Evolutionary conservation across 495 filamentous ascomycete species (phyloP).

Genomic region (Hypoxylon intermedium): DNA sequence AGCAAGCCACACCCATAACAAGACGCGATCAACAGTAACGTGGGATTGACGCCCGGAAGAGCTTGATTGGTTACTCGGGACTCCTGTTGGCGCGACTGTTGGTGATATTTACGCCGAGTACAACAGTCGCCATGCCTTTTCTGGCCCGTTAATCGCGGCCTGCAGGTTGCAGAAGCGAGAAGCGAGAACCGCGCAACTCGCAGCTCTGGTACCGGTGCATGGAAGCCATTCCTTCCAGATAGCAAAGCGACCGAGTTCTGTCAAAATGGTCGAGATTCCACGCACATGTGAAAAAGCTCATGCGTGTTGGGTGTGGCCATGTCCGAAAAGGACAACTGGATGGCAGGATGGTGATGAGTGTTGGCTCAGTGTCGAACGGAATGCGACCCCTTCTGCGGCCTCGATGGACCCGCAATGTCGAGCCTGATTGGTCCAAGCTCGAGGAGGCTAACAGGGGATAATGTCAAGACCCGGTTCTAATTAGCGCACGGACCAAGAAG

Average conservation of each 20-base stretch:
- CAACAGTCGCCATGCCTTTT: neutral
- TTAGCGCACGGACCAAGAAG: neutral
- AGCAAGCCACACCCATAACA: neutral
- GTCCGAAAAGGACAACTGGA: neutral
- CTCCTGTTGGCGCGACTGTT: slow-evolving; percentile 11
- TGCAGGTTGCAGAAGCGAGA: slow-evolving; percentile 4
- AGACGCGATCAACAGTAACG: slow-evolving; percentile 1
- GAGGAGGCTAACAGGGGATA: no score
- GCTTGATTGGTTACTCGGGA: slow-evolving; percentile 4
- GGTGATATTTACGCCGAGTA: slow-evolving; percentile 13
- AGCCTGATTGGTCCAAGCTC: neutral
- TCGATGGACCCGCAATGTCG: neutral
- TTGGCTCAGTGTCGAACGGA: slow-evolving; percentile 16
- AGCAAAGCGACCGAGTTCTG: no score
- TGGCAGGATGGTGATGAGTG: neutral
- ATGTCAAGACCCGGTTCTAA: no score
- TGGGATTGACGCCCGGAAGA: slow-evolving; percentile 3
- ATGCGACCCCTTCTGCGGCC: slow-evolving; percentile 29
- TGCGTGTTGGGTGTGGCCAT: slow-evolving; percentile 2
- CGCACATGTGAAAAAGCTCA: neutral
- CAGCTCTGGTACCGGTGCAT: neutral
- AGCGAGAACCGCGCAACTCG: slow-evolving; percentile 2
- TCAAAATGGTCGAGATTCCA: no score
- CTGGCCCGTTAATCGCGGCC: neutral
- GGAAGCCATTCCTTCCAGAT: neutral